phyloP scores from a whole-genome alignment of 2,329 filamentous ascomycete species.

The Cercospora janseana region DNA sequence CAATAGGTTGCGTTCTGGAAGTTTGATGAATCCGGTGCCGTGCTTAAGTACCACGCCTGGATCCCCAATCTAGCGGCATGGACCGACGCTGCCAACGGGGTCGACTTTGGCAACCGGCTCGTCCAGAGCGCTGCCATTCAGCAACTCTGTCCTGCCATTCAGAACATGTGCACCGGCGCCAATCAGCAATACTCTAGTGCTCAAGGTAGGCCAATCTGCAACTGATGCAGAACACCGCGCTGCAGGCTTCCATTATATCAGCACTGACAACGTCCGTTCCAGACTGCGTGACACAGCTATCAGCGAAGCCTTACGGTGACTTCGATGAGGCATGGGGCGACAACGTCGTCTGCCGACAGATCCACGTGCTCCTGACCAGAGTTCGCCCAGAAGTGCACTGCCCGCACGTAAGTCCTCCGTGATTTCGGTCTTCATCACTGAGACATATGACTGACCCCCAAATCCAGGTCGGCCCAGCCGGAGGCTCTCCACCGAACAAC shows the following conservation, averaged over 20 bases:
- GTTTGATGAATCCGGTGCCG: conserved; percentile 47
- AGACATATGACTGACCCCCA: not conserved
- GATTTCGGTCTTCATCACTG: conserved; percentile 18
- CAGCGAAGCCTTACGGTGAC: conserved; percentile 40
- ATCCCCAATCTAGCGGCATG: conserved; percentile 45
- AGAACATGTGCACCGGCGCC: conserved; percentile 39
- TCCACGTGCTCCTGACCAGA: conserved; percentile 42
- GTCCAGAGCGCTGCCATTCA: conserved; percentile 35
- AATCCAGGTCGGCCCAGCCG: not conserved
- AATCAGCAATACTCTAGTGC: conserved; percentile 41
- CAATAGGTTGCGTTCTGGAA: conserved; percentile 49
- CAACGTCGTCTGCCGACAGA: conserved; percentile 45
- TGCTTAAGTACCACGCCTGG: conserved; percentile 48
- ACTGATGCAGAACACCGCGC: no score
- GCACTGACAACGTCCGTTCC: no score
- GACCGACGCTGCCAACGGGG: conserved; percentile 33
- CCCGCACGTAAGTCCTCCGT: conserved; percentile 29
- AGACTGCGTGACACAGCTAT: conserved; percentile 39
- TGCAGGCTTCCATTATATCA: no score
- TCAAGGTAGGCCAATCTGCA: no score
- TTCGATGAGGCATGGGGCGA: conserved; percentile 48
- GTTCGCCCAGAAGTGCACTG: conserved; percentile 34
- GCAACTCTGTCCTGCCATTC: conserved; percentile 39
- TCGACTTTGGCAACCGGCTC: conserved; percentile 29
- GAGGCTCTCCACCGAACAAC: conserved; percentile 13